Evolutionary conservation across 345 rosid genomes (phyloP).

Genomic region (Populus ilicifolia): DNA sequence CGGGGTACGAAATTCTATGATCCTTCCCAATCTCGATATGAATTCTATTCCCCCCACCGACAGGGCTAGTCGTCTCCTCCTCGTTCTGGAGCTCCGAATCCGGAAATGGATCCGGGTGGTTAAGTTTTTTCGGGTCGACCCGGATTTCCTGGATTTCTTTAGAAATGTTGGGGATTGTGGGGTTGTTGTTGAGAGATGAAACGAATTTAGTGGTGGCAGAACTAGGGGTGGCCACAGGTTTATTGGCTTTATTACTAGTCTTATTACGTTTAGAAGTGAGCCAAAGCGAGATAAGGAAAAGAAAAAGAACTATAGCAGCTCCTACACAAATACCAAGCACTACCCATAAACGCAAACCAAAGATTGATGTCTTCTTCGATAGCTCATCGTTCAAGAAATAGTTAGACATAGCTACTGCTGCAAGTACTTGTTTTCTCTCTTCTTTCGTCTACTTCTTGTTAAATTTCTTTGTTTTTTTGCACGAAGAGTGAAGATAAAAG

Average conservation of each 20-base stretch:
- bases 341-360: slow-evolving; percentile 72
- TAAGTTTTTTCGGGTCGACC: slow-evolving; percentile 39
- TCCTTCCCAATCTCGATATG: slow-evolving; percentile 87
- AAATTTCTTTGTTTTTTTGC: background rate
- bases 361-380: slow-evolving; percentile 48
- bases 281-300: slow-evolving; percentile 82
- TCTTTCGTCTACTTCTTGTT: background rate
- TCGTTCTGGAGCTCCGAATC: slow-evolving; percentile 31
- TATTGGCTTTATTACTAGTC: slow-evolving; percentile 18
- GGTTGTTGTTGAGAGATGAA: slow-evolving; percentile 11
- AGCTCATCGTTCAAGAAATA: slow-evolving; percentile 62
- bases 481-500: too few relatives aligned
- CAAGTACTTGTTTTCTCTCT: slow-evolving; percentile 6
- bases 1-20: slow-evolving; percentile 75
- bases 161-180: slow-evolving; percentile 63
- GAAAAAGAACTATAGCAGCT: slow-evolving; percentile 69
- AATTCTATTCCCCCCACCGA: slow-evolving; percentile 43
- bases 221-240: slow-evolving; percentile 11
- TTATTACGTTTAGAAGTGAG: slow-evolving; percentile 61
- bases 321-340: slow-evolving; percentile 85
- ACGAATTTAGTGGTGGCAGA: background rate
- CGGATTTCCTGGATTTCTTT: slow-evolving; percentile 78
- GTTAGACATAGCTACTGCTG: slow-evolving; percentile 46
- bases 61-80: slow-evolving; percentile 40
- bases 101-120: slow-evolving; percentile 48